Percentiles rank a stretch among this genome's conserved stretches.
phyloP scores from a whole-genome alignment of 345 rosid species.

The Euphorbia tirucalli region DNA sequence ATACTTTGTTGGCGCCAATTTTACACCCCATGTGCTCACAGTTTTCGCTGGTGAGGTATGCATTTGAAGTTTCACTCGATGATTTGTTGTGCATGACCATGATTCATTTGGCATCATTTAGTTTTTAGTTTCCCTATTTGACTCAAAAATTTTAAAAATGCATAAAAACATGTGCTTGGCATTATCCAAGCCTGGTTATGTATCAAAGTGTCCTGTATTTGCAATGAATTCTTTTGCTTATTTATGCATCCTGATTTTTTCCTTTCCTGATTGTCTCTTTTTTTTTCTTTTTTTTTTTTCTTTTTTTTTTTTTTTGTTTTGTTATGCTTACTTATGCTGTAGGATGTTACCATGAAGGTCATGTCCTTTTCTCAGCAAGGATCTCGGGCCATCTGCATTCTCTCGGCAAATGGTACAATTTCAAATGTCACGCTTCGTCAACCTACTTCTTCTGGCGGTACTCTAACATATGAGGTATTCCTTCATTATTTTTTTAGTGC shows the following conservation, averaged over 20 bases:
- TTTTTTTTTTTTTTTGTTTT: conserved; percentile 13
- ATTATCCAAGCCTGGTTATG: not conserved
- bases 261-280: not conserved
- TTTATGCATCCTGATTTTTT: not conserved
- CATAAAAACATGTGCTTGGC: not conserved
- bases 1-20: conserved; percentile 61
- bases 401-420: conserved; percentile 80
- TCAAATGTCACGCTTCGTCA: conserved; percentile 91
- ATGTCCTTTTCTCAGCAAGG: conserved; percentile 89
- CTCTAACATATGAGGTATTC: conserved; percentile 86
- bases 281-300: too few species aligned
- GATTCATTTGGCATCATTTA: not conserved
- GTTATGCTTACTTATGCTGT: conserved; percentile 12
- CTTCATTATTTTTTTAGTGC: conserved; percentile 8
- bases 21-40: conserved; percentile 80
- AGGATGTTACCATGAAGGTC: conserved; percentile 94
- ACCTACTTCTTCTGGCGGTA: conserved; percentile 79
- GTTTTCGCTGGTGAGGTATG: conserved; percentile 93
- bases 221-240: not conserved
- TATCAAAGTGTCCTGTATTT: not conserved
- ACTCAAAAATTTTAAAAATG: not conserved
- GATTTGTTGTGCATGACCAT: not conserved
- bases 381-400: conserved; percentile 79
- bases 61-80: not conserved
- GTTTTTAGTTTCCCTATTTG: not conserved